Conservation (phyloP, 495 filamentous ascomycete genomes). For the Penicillium canescens region DNA sequence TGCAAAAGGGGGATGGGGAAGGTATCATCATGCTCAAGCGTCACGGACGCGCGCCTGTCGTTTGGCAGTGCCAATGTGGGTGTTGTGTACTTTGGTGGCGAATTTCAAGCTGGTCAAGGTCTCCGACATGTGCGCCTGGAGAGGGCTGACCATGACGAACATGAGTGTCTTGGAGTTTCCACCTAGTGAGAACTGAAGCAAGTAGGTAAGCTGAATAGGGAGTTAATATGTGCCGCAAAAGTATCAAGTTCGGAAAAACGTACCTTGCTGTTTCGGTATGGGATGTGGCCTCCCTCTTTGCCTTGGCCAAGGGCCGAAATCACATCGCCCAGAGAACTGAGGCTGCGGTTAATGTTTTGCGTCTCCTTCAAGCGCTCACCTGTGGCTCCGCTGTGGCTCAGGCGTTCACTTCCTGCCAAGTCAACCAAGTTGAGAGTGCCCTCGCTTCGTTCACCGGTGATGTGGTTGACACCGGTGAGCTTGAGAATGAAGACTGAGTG, state of each 20-base stretch:
- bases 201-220: slow-evolving; percentile 73
- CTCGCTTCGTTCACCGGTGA: slow-evolving; percentile 82
- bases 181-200: slow-evolving; percentile 91
- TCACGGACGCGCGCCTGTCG: slow-evolving; percentile 65
- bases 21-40: slow-evolving; percentile 35
- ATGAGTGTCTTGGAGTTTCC: slow-evolving; percentile 97
- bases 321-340: slow-evolving; percentile 92
- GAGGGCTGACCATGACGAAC: slow-evolving; percentile 96
- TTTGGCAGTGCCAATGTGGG: slow-evolving; percentile 85
- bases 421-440: slow-evolving; percentile 97
- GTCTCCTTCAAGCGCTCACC: slow-evolving; percentile 91
- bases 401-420: slow-evolving; percentile 87
- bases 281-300: slow-evolving; percentile 82
- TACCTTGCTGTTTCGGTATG: slow-evolving; percentile 94
- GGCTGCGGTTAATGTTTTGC: slow-evolving; percentile 93
- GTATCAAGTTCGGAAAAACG: slow-evolving; percentile 11
- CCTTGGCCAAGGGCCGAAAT: slow-evolving; percentile 87
- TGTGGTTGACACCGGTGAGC: slow-evolving; percentile 75
- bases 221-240: slow-evolving; percentile 1
- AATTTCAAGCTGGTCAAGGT: slow-evolving; percentile 95
- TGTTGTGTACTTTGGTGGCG: slow-evolving; percentile 92
- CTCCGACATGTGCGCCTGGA: slow-evolving; percentile 89
- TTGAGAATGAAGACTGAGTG: slow-evolving; percentile 97
- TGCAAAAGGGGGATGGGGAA: slow-evolving; percentile 19
- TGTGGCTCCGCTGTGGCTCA: slow-evolving; percentile 79